These are phyloP conservation scores for Mortierella polycephala DNA, from an alignment of 371 early-diverging fungal genomes.

Conservation along the genomic window DNA sequence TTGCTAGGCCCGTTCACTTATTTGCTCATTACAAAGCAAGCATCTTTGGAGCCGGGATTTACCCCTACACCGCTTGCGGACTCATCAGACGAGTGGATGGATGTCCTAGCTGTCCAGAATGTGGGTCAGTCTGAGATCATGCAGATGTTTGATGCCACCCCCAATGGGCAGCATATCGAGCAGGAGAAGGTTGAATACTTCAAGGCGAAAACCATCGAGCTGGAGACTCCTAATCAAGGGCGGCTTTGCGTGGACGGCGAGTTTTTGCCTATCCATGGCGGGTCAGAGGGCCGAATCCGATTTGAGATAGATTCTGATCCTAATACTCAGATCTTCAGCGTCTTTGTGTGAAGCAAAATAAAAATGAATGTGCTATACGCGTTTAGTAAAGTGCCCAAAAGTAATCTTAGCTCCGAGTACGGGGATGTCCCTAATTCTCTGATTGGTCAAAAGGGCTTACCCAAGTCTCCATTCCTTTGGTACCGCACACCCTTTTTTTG, in stretches of 20 bases:
- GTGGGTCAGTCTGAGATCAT: slow-evolving; percentile 34
- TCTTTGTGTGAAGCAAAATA: slow-evolving; percentile 12
- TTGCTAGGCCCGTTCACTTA: slow-evolving; percentile 51
- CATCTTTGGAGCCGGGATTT: slow-evolving; percentile 49
- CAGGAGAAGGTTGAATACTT: slow-evolving; percentile 38
- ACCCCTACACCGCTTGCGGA: slow-evolving; percentile 42
- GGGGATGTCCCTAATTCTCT: no score
- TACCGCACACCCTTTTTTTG: no score
- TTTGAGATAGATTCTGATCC: slow-evolving; percentile 29
- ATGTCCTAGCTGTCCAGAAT: slow-evolving; percentile 46
- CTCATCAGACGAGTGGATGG: slow-evolving; percentile 49
- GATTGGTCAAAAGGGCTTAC: no score
- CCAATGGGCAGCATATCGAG: slow-evolving; percentile 30
- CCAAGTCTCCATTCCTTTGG: no score
- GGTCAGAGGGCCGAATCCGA: slow-evolving; percentile 30
- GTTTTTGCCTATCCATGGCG: slow-evolving; percentile 34
- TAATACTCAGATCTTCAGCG: slow-evolving; percentile 30
- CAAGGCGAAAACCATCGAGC: slow-evolving; percentile 30
- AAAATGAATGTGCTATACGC: background rate
- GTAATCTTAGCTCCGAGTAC: no score
- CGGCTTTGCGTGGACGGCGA: slow-evolving; percentile 49
- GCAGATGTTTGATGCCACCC: slow-evolving; percentile 40
- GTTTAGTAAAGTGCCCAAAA: no score
- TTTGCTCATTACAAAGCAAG: slow-evolving; percentile 43
- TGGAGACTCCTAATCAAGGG: slow-evolving; percentile 34